Percentiles rank a stretch among this genome's conserved stretches.
Evolutionary conservation across 768 basidiomycete species (phyloP).

Genomic region (Boletus coccyginus): DNA sequence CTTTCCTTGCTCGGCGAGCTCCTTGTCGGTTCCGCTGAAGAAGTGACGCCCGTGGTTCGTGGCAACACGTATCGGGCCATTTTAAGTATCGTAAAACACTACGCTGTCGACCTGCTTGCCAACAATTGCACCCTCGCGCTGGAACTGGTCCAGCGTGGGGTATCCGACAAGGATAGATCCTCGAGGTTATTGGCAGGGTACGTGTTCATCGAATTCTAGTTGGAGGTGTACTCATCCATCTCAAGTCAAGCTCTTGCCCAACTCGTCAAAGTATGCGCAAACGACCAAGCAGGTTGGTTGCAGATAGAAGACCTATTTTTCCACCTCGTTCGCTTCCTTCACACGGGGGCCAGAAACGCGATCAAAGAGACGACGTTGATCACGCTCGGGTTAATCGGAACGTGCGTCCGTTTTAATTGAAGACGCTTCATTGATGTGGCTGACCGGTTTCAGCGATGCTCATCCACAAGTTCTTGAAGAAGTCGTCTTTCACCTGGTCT

Average conservation of each 20-base stretch:
- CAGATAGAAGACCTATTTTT: constrained; percentile 42
- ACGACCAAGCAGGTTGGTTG: constrained; percentile 31
- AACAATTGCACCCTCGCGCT: constrained; percentile 31
- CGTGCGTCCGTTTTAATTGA: constrained; percentile 24
- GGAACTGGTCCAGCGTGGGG: constrained; percentile 45
- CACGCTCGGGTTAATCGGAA: constrained; percentile 54
- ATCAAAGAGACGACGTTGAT: constrained; percentile 65
- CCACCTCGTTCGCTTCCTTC: constrained; percentile 48
- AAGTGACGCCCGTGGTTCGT: constrained; percentile 48
- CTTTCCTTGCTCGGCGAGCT: constrained; percentile 34
- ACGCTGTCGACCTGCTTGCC: constrained; percentile 28
- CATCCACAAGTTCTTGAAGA: constrained; percentile 55
- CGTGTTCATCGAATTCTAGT: constrained; percentile 15
- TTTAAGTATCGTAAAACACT: constrained; percentile 41
- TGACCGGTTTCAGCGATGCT: constrained; percentile 39
- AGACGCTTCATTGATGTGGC: not conserved
- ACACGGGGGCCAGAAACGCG: constrained; percentile 38
- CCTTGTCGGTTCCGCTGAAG: constrained; percentile 45
- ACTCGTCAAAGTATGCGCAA: constrained; percentile 43
- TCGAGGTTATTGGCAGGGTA: constrained; percentile 72
- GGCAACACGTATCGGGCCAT: constrained; percentile 43
- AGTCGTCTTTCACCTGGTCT: constrained; percentile 58
- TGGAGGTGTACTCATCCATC: constrained; percentile 9
- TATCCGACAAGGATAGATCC: constrained; percentile 53
- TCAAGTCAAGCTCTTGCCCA: constrained; percentile 45